These are phyloP conservation scores for Coffea eugenioides DNA, from an alignment of 257 asterid species.

Conservation along the genomic window DNA sequence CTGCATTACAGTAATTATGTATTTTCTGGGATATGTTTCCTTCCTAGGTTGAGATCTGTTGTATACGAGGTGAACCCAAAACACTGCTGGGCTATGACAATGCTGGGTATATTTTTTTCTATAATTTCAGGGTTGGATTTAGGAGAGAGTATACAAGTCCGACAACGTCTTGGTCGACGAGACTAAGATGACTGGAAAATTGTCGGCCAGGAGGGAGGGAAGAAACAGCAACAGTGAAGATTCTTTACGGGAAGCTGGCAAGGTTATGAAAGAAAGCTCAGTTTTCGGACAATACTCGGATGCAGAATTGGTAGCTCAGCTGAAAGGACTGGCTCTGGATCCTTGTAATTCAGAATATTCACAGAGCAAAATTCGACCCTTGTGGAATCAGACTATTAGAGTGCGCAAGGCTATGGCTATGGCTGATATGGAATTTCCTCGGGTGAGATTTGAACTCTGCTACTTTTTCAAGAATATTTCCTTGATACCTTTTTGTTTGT, in stretches of 20 bases:
- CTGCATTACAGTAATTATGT: neutral
- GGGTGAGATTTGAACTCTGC: conserved; percentile 39
- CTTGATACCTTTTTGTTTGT: neutral
- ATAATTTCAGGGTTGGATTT: conserved; percentile 31
- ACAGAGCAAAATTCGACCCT: conserved; percentile 35
- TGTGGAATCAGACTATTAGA: conserved; percentile 52
- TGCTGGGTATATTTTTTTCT: conserved; percentile 2
- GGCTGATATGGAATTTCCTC: conserved; percentile 45
- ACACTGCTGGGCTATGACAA: neutral
- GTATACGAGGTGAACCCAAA: neutral
- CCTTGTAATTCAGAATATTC: conserved; percentile 48
- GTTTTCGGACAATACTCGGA: conserved; percentile 58
- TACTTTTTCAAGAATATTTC: neutral
- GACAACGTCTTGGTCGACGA: conserved; percentile 11
- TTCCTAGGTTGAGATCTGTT: neutral
- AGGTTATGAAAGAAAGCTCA: conserved; percentile 28
- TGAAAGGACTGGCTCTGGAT: conserved; percentile 58
- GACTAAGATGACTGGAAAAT: conserved; percentile 43
- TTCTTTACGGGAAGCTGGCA: conserved; percentile 21
- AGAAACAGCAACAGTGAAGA: conserved; percentile 20
- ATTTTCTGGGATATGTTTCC: neutral
- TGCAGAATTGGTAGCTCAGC: conserved; percentile 50
- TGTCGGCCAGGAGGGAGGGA: conserved; percentile 27
- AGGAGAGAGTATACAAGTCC: neutral
- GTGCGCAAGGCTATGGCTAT: conserved; percentile 55